Evolutionary conservation across 306 rosid genomes (phyloP), one percentile per base, ranked within the genome.

Genomic region (Canavalia gladiata): DNA sequence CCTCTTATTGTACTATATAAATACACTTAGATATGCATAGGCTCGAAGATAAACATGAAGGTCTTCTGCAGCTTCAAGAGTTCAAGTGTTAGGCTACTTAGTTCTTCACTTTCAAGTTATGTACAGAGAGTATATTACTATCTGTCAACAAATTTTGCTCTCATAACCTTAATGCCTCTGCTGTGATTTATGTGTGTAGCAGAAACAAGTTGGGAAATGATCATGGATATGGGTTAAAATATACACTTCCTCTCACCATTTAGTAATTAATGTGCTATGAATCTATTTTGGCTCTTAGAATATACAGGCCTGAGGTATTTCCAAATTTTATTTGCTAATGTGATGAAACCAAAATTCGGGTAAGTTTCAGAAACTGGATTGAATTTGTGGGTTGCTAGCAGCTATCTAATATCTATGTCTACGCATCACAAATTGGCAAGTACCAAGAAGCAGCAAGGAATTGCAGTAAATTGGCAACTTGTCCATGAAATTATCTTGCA

Each of bases 1-100:
- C 41, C 18, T 35, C 29, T n/a, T 30, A 3, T 45, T 75, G 74
- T 83, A 74, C 69, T 43, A 34, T 45, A 46, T 8, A 54, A 6
- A 42, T 42, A 67, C 33, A 33, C 58, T 29, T 25, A 34, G 76
- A 75, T 74, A 55, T 86, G 83, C 75, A 54, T 50, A 7, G 47
- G 87, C 87, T 84, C 82, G 62, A 52, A 58, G 85, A 65, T 52
- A 13, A 72, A 71, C 35, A 58, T 0, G 51, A 81, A 37, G 51
- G 85, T 78, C 83, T 87, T 75, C 58, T 73, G 82, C 13, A 77
- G 81, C 82, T 68, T 72, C 55, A 56, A 43, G 64, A 42, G 51
- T 56, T 73, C 28, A 18, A 41, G 28, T 54, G 42, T 37, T 37
- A 47, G 64, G 68, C 65, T 58, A 41, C 56, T 66, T 18, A 18